Evolutionary conservation across 306 rosid genomes (phyloP), one percentile per base, ranked within the genome.

Genomic region (Acacia confusa): DNA sequence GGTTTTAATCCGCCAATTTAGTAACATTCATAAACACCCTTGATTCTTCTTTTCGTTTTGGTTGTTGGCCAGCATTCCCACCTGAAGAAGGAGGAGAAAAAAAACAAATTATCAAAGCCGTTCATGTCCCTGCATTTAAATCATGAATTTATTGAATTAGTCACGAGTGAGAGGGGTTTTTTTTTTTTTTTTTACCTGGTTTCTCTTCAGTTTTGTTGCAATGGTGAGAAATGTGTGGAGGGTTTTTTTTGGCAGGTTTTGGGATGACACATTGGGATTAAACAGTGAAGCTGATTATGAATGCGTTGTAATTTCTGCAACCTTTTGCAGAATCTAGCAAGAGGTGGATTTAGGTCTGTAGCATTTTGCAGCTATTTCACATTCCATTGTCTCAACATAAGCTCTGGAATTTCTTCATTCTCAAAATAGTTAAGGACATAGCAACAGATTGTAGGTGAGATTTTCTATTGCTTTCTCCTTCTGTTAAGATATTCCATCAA

Each of bases 51-150:
- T 69, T 50, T 61, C 82, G 67, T 77, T 72, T 71, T 36, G 77
- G 40, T 45, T 25, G 20, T 15, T 82, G 25, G 69, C 75, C 84
- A 74, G 70, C 86, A 84, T 80, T 89, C 85, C 82, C 85, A 55
- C 80, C 89, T 79, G 38, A 70, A 25, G 25, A n/a, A 11, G 24
- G 13, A 4, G 3, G 2, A 13, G 3, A 3, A 14, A 4, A 41
- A 8, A 27, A 27, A 27, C 2, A 27, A 0, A 3, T 34, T 38
- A 38, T 38, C 85, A 60, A 61, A 55, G 70, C 50, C 82, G 78
- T 83, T 85, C 79, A 72, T 65, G 67, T 76, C 19, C 22, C 57
- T 66, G 79, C 86, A 74, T 81, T 72, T 34, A 80, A 66, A 72
- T 14, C 85, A 58, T 75, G 70, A 44, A 43, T 70, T 63, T 69